Evolutionary conservation across 169 alveolate species (phyloP).

Genomic region (Cryptosporidium xiaoi): DNA sequence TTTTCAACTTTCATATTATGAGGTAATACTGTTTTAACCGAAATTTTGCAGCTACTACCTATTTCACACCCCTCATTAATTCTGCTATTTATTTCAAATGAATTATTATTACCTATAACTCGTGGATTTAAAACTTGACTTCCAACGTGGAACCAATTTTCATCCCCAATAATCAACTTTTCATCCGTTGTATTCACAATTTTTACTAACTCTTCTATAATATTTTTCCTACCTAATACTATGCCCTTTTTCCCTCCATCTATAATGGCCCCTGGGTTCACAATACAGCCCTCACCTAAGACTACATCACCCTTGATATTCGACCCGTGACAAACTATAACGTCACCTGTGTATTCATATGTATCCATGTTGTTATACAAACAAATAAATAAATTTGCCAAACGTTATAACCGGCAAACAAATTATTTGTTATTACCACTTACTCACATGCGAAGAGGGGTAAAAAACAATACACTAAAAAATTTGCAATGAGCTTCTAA

Average conservation of each 20-base stretch:
- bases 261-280: conserved; percentile 55
- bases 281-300: conserved; percentile 59
- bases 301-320: conserved; percentile 37
- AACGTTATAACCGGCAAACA: neutral
- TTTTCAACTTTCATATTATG: neutral
- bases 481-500: too few species aligned
- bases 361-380: too few species aligned
- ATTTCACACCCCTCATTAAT: conserved; percentile 10
- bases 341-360: too few species aligned
- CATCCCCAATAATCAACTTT: conserved; percentile 18
- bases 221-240: conserved; percentile 27
- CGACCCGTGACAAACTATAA: conserved; percentile 48
- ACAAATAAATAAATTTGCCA: neutral
- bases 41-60: conserved; percentile 24
- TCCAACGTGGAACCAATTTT: conserved; percentile 59
- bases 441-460: too few species aligned
- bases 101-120: conserved; percentile 46
- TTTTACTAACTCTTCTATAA: conserved; percentile 45
- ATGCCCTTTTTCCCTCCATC: conserved; percentile 63
- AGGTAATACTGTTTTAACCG: conserved; percentile 17
- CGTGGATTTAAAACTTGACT: conserved; percentile 4
- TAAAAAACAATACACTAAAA: too few species aligned
- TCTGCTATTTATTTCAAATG: conserved; percentile 35
- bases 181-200: conserved; percentile 11
- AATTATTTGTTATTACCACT: neutral